Evolutionary conservation across 2,329 filamentous ascomycete genomes (phyloP), one percentile per base, ranked within the genome.

Genomic region (Arthrobotrys musiformis): DNA sequence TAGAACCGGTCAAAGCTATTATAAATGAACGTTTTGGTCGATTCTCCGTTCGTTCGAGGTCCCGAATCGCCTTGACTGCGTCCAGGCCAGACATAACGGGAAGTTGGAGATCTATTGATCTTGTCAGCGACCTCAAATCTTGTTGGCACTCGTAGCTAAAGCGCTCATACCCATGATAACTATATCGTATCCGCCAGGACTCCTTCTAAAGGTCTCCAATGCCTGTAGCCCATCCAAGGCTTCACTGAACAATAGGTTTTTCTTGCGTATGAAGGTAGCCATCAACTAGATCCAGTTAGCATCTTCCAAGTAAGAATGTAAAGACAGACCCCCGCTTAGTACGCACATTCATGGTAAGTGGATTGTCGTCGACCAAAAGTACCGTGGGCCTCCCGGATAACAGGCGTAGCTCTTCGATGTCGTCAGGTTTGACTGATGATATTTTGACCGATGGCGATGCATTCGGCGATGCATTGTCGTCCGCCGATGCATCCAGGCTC

Each of bases 191-290:
- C 79, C 80, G 0, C 82, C 79, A 6, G 82, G 81, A 1, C 79
- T 74, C 2, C 81, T 77, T 58, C 63, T 54, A 6, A 79, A 75
- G 35, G 81, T 81, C 5, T 86, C 81, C 0, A 88, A 84, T 1
- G 87, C 87, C 79, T 87, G 84, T 0, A 85, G 82, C 5, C 87
- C 87, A 78, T 88, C 84, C 22, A 81, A 81, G 0, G 86, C 86
- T 13, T 84, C 84, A n/a, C 83, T 82, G 15, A 84, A 82, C 2
- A 82, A 81, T n/a, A 81, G 83, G 2, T 85, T 84, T 1, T 84
- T 82, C 64, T 83, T 85, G 1, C 81, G 79, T 44, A 85, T 82
- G 37, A 83, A 84, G 0, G 83, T 83, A 0, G 80, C 79, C 0
- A 86, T 81, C 1, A 86, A 81, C 40, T 83, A 82, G 7, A 85